Base-by-base conservation (phyloP, 164 flowering plant genomes). In the Magnolia changhungtana region DNA sequence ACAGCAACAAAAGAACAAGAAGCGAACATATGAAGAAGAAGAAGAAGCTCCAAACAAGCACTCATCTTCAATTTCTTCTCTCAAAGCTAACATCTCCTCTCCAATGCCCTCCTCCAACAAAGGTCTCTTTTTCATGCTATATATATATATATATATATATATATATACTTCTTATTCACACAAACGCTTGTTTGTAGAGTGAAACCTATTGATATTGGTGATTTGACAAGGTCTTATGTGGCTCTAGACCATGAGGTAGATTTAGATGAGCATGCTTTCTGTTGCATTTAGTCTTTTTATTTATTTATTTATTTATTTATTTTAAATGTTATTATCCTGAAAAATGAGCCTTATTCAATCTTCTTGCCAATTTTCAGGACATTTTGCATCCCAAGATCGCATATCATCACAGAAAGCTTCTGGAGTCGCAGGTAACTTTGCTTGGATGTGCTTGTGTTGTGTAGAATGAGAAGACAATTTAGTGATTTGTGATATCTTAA, bases 1-100 rank as follows among this genome's bases (percentile, higher is more conserved):
- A 50, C 87, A 84, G 31, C 82, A 86, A 76, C 78, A 85, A 63
- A 81, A 83, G 76, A 84, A n/a, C 71, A 76, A 75, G 71, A 85
- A 76, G 64, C 75, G 59, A 55, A 51, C 63, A 29, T 64, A 16
- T 14, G 73, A 74, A 68, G 79, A 77, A 75, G 81, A 72, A 58
- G 81, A 72, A 58, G 75, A 59, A 67, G 8, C 67, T 13, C 29
- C 3, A 21, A 52, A 14, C 50, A 61, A 1, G 51, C 70, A 23
- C 52, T 71, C 83, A 68, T 51, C 81, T 55, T 72, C 80, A 20
- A 19, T 31, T 19, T 69, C 63, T 67, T 70, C 82, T 51, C 37
- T 75, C 51, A 31, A 31, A 55, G 24, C 74, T 20, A 67, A 83
- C 37, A 13, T 78, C 19, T 69, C 78, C 1, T 64, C 10, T 18